Base-by-base conservation (phyloP, 495 filamentous ascomycete genomes). In the Acidomyces sp. region DNA sequence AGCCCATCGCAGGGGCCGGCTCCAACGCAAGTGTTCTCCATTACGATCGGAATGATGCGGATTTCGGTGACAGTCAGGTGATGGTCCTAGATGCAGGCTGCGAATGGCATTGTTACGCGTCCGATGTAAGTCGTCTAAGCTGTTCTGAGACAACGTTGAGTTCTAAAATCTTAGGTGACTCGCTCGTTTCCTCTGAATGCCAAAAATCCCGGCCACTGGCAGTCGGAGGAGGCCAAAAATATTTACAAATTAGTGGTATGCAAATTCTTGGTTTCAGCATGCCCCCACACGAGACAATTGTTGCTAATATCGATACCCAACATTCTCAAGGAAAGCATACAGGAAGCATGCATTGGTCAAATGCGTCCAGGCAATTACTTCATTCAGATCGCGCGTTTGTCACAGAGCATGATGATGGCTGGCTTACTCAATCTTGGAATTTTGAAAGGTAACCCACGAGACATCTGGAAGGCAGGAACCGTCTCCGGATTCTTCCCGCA, bases 71-170 rank as follows among this genome's bases (percentile, higher is more conserved):
- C 31, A 66, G 70, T 36, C 77, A 85, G 54, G 63, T 88, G 13
- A 65, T 93, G 19, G 77, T 83, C 43, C 64, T 94, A 6, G 88
- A 96, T 56, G 88, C 86, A 1, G 86, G 83, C 4, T 73, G 75
- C 24, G 88, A 94, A 56, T 92, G 72, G 70, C 60, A 77, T 10
- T 84, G 81, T 57, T 96, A 96, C 54, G 85, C 85, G n/a, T 77
- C 75, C 6, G 34, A 34, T 18, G 34, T 29, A 29, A 9, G 26
- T 29, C n/a, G 26, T 13, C n/a, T 29, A 9, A 29, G 9, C 26
- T 29, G 9, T 29, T 29, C 26, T 29, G 26, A 29, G 26, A 29
- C 26, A 29, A 29, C 26, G 26, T 29, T 29, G 26, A 9, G 26
- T 9, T 29, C 26, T 9, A 29, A 9, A 29, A 9, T 29, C n/a